Conservation (phyloP, 257 asterid species). For the Solanum sejunctum region DNA sequence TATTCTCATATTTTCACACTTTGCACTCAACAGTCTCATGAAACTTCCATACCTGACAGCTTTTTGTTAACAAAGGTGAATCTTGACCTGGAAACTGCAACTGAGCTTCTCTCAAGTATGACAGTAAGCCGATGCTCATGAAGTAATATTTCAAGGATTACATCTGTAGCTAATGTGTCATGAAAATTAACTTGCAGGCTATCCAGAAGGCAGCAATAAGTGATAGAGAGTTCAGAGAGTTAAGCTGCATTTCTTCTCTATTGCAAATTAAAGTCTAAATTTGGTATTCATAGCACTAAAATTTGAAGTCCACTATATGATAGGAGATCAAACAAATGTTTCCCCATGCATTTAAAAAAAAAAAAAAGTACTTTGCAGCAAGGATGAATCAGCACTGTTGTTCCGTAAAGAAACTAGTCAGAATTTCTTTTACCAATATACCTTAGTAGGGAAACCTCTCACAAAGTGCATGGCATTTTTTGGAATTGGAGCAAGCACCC, state of each 20-base stretch:
- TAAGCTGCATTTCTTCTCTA: background rate
- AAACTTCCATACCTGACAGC: background rate
- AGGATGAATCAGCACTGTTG: background rate
- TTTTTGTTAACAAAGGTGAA: background rate
- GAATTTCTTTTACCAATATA: constrained; percentile 8
- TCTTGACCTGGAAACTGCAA: background rate
- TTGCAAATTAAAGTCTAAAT: background rate
- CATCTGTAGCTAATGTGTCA: background rate
- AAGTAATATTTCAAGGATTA: background rate
- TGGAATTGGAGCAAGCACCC: constrained; percentile 86
- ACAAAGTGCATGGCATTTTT: constrained; percentile 81
- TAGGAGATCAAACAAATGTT: background rate
- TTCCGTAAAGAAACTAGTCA: background rate
- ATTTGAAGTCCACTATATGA: background rate
- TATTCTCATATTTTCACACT: background rate
- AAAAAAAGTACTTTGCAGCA: background rate
- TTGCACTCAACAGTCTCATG: background rate
- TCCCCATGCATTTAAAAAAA: background rate
- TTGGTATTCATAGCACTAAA: background rate
- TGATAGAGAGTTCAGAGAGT: background rate
- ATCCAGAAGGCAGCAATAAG: background rate
- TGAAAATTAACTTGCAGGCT: background rate
- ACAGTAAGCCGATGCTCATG: background rate
- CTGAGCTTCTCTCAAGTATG: background rate
- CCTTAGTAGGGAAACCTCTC: constrained; percentile 93